Evolutionary conservation across 75 land plant species (phyloP).

Genomic region (Selaginella moellendorffii): DNA sequence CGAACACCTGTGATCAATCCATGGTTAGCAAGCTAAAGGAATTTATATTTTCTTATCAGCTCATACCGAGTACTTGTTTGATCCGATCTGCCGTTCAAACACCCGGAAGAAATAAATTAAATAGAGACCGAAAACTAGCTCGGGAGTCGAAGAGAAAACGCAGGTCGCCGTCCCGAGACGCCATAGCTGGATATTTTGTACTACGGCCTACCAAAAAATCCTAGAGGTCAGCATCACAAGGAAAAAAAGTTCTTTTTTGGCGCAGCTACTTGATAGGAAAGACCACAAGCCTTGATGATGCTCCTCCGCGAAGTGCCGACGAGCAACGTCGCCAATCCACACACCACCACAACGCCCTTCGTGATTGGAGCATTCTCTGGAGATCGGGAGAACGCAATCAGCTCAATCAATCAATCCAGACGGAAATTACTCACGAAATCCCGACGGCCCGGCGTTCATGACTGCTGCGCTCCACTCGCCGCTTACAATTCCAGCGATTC

Average conservation of each 20-base stretch:
- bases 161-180: conserved; percentile 51
- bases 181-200: conserved; percentile 52
- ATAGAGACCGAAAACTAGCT: conserved; percentile 83
- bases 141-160: conserved; percentile 89
- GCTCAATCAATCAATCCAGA: neutral
- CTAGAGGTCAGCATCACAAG: no score
- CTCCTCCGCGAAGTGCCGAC: conserved; percentile 47
- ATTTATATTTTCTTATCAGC: conserved; percentile 3
- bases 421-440: conserved; percentile 35
- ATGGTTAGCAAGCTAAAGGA: neutral
- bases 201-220: conserved; percentile 46
- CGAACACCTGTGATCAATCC: conserved; percentile 80
- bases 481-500: no score
- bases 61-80: conserved; percentile 85
- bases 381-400: neutral
- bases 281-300: conserved; percentile 25
- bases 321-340: conserved; percentile 45
- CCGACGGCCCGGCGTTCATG: conserved; percentile 79
- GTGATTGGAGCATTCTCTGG: conserved; percentile 91
- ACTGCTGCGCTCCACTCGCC: no score
- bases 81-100: conserved; percentile 96
- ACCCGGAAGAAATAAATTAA: conserved; percentile 89
- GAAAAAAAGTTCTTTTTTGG: neutral
- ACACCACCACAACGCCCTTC: conserved; percentile 40
- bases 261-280: conserved; percentile 59